Base-by-base conservation (phyloP, 2,329 filamentous ascomycete species). In the Cucurbitaria berberidis region DNA sequence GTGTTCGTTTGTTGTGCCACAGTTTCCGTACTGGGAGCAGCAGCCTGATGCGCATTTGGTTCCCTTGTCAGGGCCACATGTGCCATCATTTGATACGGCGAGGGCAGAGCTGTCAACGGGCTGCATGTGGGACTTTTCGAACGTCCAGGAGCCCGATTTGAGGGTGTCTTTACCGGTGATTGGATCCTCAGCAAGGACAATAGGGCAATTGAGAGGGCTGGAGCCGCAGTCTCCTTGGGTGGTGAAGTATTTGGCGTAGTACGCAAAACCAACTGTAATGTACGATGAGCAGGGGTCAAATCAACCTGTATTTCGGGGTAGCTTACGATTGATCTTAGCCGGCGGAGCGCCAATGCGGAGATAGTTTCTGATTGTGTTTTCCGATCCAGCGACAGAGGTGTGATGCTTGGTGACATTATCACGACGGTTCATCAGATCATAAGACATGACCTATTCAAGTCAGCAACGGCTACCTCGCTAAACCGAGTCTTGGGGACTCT, bases 381-480 rank as follows among this genome's bases (percentile, higher is more conserved):
- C 71, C 0, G 86, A 86, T 9, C 77, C 81, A 13, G 76, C 66
- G 6, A 90, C 77, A n/a, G 85, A 84, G 38, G 82, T 86, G 67
- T 89, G 87, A 70, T 91, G 88, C 29, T 77, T 80, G 3, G 88
- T 89, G 9, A 77, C 68, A 38, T 74, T 84, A 74, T 90, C 84
- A 29, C 89, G 84, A 29, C 88, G 65, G 74, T 89, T 90, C 82
- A 89, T 87, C 42, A 91, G 69, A 66, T 91, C 88, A 69, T 90
- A 90, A 1, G 83, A 81, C 87, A 90, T 90, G 58, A 90, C 77
- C 68, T 70, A 19, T 19, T 18, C 24, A 15, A 9, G 30, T 44
- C 26, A 49, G 22, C 5, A 36, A 38, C 16, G 3, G 3, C 5
- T 36, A 9, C 19, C 22, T 15, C 26, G 27, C 8, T n/a, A 15